Conservation (phyloP, 495 filamentous ascomycete species). For the Physcia stellaris region DNA sequence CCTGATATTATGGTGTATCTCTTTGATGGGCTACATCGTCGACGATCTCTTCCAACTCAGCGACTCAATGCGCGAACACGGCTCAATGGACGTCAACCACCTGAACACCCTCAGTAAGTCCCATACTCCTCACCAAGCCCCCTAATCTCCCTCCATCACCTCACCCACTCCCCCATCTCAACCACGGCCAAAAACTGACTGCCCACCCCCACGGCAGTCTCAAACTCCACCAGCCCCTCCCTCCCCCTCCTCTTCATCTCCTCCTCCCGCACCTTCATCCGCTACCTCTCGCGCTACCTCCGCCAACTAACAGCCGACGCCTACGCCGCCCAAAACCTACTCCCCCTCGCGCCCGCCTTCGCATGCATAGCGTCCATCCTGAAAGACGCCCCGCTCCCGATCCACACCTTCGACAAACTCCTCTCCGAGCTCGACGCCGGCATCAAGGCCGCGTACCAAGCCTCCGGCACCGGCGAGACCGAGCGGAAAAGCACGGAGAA, state of each 20-base stretch:
- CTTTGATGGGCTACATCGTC: conserved; percentile 54
- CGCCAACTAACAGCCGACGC: conserved; percentile 20
- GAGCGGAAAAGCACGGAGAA: conserved; percentile 34
- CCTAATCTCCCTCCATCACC: too few species aligned
- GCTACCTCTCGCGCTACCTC: conserved; percentile 52
- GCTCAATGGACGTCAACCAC: conserved; percentile 23
- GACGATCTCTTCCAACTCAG: conserved; percentile 52
- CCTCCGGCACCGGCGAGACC: conserved; percentile 29
- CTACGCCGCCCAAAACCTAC: conserved; percentile 1
- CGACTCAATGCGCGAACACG: conserved; percentile 32
- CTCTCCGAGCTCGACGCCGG: conserved; percentile 32
- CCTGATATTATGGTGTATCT: conserved; percentile 49
- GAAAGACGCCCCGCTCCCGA: conserved; percentile 27
- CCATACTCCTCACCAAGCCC: too few species aligned
- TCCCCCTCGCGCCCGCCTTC: conserved; percentile 5
- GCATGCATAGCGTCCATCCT: conserved; percentile 17
- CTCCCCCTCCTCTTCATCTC: conserved; percentile 56
- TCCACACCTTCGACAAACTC: conserved; percentile 36
- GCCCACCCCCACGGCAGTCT: conserved; percentile 13
- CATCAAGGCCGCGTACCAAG: conserved; percentile 33
- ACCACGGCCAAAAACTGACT: too few species aligned
- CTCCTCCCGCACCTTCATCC: conserved; percentile 56
- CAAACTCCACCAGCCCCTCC: conserved; percentile 34
- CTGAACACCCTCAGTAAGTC: conserved; percentile 34
- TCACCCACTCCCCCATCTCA: too few species aligned